A percentile compares a stretch with the other conserved stretches of the same genome.
Evolutionary conservation across 1,139 yeast genomes (phyloP).

Genomic region (Debaryomyces singareniensis): DNA sequence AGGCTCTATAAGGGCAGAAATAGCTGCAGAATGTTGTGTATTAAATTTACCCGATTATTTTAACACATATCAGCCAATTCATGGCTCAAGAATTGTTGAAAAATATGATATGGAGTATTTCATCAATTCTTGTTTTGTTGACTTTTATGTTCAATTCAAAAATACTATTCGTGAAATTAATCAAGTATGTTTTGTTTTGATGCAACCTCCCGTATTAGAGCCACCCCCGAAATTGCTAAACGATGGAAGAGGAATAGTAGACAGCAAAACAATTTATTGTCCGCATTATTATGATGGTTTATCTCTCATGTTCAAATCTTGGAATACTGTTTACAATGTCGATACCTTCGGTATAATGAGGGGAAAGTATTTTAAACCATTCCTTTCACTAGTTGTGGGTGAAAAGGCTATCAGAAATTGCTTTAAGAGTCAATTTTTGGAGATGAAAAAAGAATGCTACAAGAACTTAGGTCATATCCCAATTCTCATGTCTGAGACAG

Average conservation of each 20-base stretch:
- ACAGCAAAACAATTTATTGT: slow-evolving; percentile 61
- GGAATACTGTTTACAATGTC: slow-evolving; percentile 74
- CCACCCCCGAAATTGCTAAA: slow-evolving; percentile 64
- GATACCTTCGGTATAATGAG: slow-evolving; percentile 90
- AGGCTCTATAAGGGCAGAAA: slow-evolving; percentile 7
- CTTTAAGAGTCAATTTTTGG: slow-evolving; percentile 57
- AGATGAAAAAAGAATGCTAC: slow-evolving; percentile 57
- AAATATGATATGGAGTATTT: slow-evolving; percentile 53
- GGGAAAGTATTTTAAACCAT: slow-evolving; percentile 66
- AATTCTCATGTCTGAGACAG: slow-evolving; percentile 84
- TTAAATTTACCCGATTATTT: slow-evolving; percentile 27
- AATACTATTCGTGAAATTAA: slow-evolving; percentile 38
- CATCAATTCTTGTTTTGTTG: slow-evolving; percentile 55
- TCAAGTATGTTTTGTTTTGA: slow-evolving; percentile 48
- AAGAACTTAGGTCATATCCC: slow-evolving; percentile 60
- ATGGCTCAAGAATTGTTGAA: slow-evolving; percentile 4
- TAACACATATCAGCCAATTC: slow-evolving; percentile 18
- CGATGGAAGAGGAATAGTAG: slow-evolving; percentile 46
- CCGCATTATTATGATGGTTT: slow-evolving; percentile 94
- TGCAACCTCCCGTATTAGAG: slow-evolving; percentile 83
- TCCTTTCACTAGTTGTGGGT: slow-evolving; percentile 74
- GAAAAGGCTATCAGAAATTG: slow-evolving; percentile 71
- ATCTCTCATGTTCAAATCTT: slow-evolving; percentile 81
- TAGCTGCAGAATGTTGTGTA: slow-evolving; percentile 18
- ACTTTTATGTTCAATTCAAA: slow-evolving; percentile 49